Evolutionary conservation across 2,329 filamentous ascomycete species (phyloP), one percentile per base, ranked within the genome.

Genomic region (Cercospora brassicicola): DNA sequence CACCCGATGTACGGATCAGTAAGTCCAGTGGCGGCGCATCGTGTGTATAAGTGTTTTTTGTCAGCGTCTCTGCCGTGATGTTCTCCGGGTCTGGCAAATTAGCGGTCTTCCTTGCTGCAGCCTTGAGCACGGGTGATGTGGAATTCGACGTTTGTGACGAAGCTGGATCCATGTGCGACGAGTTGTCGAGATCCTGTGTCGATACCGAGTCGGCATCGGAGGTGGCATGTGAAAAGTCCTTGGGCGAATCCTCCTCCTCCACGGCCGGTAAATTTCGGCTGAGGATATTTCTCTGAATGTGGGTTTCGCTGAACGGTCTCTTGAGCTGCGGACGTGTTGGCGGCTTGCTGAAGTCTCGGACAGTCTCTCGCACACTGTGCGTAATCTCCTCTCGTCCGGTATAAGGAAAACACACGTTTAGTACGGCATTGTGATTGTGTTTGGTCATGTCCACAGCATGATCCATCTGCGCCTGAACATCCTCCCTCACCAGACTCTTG

Each of bases 351-450:
- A 93, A 98, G 68, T 97, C 92, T 67, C 91, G 85, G 8, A 99
- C 94, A 0, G 94, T 97, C 51, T 90, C 88, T 71, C 92, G 90
- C 72, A 99, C 92, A 5, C 94, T 92, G 2, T 91, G 89, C 0
- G 94, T 96, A 73, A 99, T 98, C 78, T 99, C 95, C 76, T 97
- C 93, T 71, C 95, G 88, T 4, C 94, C 96, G 0, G 95, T 98
- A 77, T 99, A 99, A 0, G 95, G 95, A 76, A 98, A 98, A 83
- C 95, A 99, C 71, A 99, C 93, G 78, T 99, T 99, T 62, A 99
- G 84, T 31, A 91, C 85, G 51, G 89, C 88, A 68, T 84, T 86
- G 70, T 90, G 91, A 79, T 99, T 98, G 75, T 92, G 86, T 78
- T 90, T 92, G 23, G 95, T 99, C 84, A 95, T 87, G 45, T 93